Evolutionary conservation across 441 rosid genomes (phyloP).

Genomic region (Croton laevigatus): DNA sequence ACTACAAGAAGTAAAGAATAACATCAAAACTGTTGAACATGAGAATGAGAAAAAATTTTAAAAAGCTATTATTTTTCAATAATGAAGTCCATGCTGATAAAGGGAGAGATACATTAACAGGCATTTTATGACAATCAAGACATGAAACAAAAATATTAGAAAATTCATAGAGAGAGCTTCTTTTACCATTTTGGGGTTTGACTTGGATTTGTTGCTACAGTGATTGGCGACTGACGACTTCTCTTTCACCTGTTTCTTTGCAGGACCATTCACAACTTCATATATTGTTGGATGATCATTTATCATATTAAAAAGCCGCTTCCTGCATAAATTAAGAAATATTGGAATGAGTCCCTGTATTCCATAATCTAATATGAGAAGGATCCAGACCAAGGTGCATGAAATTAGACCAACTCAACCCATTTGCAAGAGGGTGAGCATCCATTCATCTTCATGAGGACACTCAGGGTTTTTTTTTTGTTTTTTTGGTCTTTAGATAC

Average conservation of each 20-base stretch:
- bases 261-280: slow-evolving; percentile 51
- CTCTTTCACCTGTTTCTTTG: slow-evolving; percentile 42
- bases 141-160: neutral
- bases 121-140: neutral
- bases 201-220: slow-evolving; percentile 54
- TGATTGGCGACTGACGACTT: slow-evolving; percentile 44
- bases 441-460: neutral
- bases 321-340: slow-evolving; percentile 35
- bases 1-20: too few species aligned
- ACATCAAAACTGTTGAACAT: too few species aligned
- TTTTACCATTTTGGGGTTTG: slow-evolving; percentile 46
- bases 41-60: neutral
- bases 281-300: slow-evolving; percentile 58
- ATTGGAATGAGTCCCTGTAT: neutral
- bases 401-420: neutral
- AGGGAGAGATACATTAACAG: neutral
- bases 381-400: neutral
- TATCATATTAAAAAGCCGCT: slow-evolving; percentile 55
- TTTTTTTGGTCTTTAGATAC: too few species aligned
- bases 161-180: neutral
- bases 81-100: neutral
- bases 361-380: neutral
- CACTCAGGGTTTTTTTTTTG: too few species aligned
- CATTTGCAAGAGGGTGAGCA: neutral
- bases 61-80: neutral